A percentile compares a stretch with the other conserved stretches of the same genome.
Evolutionary conservation across 176 grass and related monocot species (phyloP).

Genomic region (Cenchrus fungigraminus): DNA sequence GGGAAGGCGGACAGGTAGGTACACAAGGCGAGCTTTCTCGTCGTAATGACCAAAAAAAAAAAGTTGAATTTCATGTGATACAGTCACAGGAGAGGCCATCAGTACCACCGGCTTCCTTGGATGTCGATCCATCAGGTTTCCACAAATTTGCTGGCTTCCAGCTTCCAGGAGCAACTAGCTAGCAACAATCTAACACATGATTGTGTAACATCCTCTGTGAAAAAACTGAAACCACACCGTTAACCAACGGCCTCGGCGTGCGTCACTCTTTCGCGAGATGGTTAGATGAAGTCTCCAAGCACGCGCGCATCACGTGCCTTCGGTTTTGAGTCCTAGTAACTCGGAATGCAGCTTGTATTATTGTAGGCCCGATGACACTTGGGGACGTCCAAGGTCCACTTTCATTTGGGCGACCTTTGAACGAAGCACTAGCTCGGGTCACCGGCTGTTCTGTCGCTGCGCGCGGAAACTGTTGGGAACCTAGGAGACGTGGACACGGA

Average conservation of each 20-base stretch:
- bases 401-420: neutral
- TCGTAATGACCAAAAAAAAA: neutral
- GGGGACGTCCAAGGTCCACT: neutral
- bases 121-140: neutral
- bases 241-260: neutral
- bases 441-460: too few relatives aligned
- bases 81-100: neutral
- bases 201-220: neutral
- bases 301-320: neutral
- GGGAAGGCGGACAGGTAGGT: constrained; percentile 7
- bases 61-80: neutral
- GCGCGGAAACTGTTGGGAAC: neutral
- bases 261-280: neutral
- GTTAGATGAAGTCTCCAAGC: neutral
- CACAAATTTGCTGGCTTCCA: neutral
- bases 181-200: neutral
- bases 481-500: neutral
- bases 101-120: neutral
- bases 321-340: neutral
- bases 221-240: too few relatives aligned
- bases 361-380: neutral
- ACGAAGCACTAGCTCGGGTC: neutral
- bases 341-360: neutral
- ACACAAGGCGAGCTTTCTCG: neutral
- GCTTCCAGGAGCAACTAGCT: neutral